Evolutionary conservation across 768 basidiomycete species (phyloP).

Genomic region (Phaeotremella fagi): DNA sequence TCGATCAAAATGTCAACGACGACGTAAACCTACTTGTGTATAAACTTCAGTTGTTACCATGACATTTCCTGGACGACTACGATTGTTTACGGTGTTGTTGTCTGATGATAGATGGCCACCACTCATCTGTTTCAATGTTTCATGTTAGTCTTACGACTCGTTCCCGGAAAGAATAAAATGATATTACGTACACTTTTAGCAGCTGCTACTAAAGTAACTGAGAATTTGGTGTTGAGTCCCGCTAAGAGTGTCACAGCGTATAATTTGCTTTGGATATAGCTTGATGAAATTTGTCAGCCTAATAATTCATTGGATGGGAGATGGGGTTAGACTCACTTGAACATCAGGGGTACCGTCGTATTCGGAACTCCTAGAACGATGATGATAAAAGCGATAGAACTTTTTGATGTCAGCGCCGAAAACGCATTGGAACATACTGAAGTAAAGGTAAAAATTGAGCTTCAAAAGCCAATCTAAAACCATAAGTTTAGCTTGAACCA

Average conservation of each 20-base stretch:
- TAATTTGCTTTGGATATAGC: not conserved
- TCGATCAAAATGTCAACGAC: too few species aligned
- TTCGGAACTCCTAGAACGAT: not conserved
- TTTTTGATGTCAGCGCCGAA: not conserved
- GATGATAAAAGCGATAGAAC: not conserved
- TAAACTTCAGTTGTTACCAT: not conserved
- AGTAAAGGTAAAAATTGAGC: not conserved
- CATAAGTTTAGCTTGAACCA: too few species aligned
- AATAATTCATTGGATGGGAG: too few species aligned
- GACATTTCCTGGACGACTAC: not conserved
- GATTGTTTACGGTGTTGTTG: too few species aligned
- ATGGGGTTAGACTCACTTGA: not conserved
- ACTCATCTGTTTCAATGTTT: not conserved
- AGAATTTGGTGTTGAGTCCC: not conserved
- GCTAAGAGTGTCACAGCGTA: not conserved
- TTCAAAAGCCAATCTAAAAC: not conserved
- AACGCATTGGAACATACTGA: not conserved
- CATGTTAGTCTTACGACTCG: not conserved
- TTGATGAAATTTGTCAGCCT: too few species aligned
- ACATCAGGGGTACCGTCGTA: not conserved
- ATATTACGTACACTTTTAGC: too few species aligned
- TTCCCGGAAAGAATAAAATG: too few species aligned
- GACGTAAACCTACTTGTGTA: not conserved
- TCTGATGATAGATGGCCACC: too few species aligned
- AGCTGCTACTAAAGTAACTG: not conserved